phyloP scores from a whole-genome alignment of 768 basidiomycete genomes.

The Pleurotus ostreatus region DNA sequence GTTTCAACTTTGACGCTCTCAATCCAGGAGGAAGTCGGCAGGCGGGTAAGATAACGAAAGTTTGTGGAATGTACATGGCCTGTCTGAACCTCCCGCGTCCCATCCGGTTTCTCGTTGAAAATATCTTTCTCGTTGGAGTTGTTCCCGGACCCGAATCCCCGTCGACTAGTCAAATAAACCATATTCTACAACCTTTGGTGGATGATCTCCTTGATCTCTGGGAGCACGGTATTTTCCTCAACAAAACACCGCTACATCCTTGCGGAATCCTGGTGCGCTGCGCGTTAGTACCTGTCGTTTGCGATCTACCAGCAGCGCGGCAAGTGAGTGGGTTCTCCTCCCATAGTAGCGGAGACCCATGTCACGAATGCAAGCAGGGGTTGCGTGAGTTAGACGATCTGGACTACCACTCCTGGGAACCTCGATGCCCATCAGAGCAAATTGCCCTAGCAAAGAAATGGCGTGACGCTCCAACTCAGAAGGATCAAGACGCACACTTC shows the following conservation, averaged over 20 bases:
- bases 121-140: constrained; percentile 29
- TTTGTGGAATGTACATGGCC: background rate
- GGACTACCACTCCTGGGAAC: background rate
- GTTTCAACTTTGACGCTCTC: background rate
- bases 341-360: background rate
- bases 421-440: too few species aligned
- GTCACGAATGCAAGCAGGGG: background rate
- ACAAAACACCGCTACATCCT: background rate
- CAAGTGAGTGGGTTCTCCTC: background rate
- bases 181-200: constrained; percentile 21
- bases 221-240: constrained; percentile 10
- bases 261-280: background rate
- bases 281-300: background rate
- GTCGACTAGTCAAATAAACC: constrained; percentile 19
- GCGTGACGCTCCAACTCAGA: too few species aligned
- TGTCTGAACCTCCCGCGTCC: background rate
- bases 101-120: constrained; percentile 17
- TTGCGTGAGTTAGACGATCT: background rate
- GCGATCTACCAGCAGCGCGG: background rate
- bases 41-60: background rate
- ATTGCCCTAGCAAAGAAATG: too few species aligned
- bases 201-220: constrained; percentile 23
- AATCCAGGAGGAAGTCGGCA: background rate
- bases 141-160: constrained; percentile 34
- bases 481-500: too few species aligned